phyloP scores from a whole-genome alignment of 768 basidiomycete species.

The Plicaturopsis crispa region DNA sequence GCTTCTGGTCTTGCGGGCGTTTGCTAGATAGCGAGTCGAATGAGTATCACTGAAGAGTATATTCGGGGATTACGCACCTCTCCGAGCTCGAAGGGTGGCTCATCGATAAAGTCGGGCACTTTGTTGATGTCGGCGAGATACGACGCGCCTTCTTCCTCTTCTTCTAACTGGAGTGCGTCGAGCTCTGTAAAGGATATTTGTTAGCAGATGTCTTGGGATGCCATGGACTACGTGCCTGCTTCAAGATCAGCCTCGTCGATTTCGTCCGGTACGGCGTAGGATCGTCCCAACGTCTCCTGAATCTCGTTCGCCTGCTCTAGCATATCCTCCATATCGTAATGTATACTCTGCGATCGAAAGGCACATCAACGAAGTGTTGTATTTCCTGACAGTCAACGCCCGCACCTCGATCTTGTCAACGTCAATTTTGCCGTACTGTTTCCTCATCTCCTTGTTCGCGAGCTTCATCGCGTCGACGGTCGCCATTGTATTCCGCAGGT shows the following conservation, averaged over 20 bases:
- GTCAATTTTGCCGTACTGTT: constrained; percentile 95
- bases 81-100: constrained; percentile 63
- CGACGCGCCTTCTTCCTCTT: constrained; percentile 83
- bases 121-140: constrained; percentile 85
- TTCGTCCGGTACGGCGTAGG: constrained; percentile 96
- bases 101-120: constrained; percentile 89
- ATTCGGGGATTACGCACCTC: too few relatives aligned
- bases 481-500: constrained; percentile 97
- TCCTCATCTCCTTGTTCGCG: constrained; percentile 94
- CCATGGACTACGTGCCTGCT: constrained; percentile 57
- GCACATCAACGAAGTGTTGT: too few relatives aligned
- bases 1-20: constrained; percentile 53
- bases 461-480: constrained; percentile 94
- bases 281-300: constrained; percentile 87
- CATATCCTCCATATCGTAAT: constrained; percentile 97
- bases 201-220: constrained; percentile 1
- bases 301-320: constrained; percentile 97
- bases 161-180: constrained; percentile 88
- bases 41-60: too few relatives aligned
- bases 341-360: constrained; percentile 79
- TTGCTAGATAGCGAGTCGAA: too few relatives aligned
- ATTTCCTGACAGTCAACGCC: constrained; percentile 1
- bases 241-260: constrained; percentile 96
- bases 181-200: constrained; percentile 53
- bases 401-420: constrained; percentile 96